Conservation (phyloP, 1,139 yeast genomes). For the Blastobotrys capitulatus region DNA sequence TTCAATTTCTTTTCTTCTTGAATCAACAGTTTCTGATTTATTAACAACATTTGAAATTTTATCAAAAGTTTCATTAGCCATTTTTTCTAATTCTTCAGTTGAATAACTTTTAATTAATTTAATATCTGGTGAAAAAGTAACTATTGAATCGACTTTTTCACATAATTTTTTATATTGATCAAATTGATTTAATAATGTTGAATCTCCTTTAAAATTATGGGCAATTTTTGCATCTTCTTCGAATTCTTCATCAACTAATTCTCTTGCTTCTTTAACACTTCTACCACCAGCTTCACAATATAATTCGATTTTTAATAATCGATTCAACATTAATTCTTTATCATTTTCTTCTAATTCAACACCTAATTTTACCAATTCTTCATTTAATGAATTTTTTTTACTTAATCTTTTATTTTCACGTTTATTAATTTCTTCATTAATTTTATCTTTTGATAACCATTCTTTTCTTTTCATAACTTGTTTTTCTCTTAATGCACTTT, state of each 20-base stretch:
- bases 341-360: constrained; percentile 28
- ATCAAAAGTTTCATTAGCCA: constrained; percentile 29
- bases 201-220: constrained; percentile 36
- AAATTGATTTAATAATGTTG: constrained; percentile 20
- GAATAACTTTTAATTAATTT: constrained; percentile 20
- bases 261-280: constrained; percentile 46
- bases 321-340: not conserved
- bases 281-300: constrained; percentile 37
- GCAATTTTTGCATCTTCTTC: constrained; percentile 46
- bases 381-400: constrained; percentile 27
- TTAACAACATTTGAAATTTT: constrained; percentile 17
- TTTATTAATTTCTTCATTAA: constrained; percentile 37
- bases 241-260: constrained; percentile 50
- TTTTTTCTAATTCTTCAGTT: constrained; percentile 32
- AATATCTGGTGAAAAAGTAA: constrained; percentile 23
- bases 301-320: constrained; percentile 1
- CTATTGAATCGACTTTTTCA: constrained; percentile 20
- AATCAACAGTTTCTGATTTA: constrained; percentile 21
- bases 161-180: constrained; percentile 33
- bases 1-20: constrained; percentile 20
- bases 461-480: constrained; percentile 58
- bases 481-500: constrained; percentile 52
- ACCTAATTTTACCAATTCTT: constrained; percentile 23
- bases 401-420: constrained; percentile 40
- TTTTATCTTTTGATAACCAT: constrained; percentile 47